A percentile compares a stretch with the other conserved stretches of the same genome.
These are phyloP conservation scores for Cornus kousa DNA, from an alignment of 148 eudicot genomes.

Conservation along the genomic window DNA sequence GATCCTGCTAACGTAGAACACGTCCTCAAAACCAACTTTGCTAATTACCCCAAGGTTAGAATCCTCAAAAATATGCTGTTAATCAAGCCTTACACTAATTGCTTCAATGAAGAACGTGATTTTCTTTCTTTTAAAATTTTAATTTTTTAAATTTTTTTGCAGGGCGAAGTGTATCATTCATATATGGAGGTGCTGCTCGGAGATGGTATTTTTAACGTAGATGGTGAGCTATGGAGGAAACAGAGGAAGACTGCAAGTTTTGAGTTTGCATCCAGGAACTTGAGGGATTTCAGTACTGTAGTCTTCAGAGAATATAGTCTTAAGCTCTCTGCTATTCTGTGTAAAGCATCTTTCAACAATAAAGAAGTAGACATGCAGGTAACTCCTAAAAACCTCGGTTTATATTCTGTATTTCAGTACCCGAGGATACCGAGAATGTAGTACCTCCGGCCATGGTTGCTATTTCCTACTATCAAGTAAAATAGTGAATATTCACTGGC, in stretches of 20 bases:
- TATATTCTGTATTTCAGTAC: too few relatives aligned
- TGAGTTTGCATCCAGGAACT: conserved; percentile 95
- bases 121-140: not conserved
- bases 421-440: too few relatives aligned
- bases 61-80: not conserved
- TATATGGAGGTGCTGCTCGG: conserved; percentile 95
- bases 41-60: conserved; percentile 84
- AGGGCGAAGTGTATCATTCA: conserved; percentile 96
- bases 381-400: not conserved
- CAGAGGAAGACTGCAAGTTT: conserved; percentile 96
- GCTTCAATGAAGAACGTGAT: not conserved
- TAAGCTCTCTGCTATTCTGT: conserved; percentile 63
- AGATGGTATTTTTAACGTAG: conserved; percentile 88
- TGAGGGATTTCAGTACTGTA: conserved; percentile 92
- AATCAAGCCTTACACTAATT: too few relatives aligned
- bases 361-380: conserved; percentile 86
- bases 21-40: conserved; percentile 86
- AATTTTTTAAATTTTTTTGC: conserved; percentile 4
- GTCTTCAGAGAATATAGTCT: conserved; percentile 89
- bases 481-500: too few relatives aligned
- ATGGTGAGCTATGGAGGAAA: conserved; percentile 94
- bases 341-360: conserved; percentile 44
- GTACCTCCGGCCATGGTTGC: too few relatives aligned
- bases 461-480: too few relatives aligned
- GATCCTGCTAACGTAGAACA: conserved; percentile 87